Evolutionary conservation across 2,329 filamentous ascomycete genomes (phyloP).

Genomic region (Arthrobotrys entomopaga): DNA sequence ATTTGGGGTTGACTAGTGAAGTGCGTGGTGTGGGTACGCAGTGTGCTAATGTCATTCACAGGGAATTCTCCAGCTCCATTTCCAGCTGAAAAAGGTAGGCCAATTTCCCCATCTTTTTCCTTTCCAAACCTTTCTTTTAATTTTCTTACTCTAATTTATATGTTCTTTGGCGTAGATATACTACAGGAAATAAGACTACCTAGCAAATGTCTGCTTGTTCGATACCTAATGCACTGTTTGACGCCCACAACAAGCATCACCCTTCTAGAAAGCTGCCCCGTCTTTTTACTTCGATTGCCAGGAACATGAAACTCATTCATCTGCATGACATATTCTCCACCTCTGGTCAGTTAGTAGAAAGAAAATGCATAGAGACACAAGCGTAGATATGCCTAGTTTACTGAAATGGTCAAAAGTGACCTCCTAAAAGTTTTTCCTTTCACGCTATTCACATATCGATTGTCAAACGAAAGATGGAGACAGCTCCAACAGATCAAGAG

Average conservation of each 20-base stretch:
- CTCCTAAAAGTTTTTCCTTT: not conserved
- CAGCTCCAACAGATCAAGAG: not conserved
- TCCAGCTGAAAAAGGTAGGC: constrained; percentile 95
- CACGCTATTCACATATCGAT: not conserved
- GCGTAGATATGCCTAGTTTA: not conserved
- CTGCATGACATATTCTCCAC: constrained; percentile 4
- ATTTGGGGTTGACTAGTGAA: constrained; percentile 13
- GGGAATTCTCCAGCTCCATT: constrained; percentile 93
- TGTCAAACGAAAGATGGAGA: not conserved
- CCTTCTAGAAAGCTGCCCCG: constrained; percentile 33
- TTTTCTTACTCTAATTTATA: constrained; percentile 32
- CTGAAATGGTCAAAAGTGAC: not conserved
- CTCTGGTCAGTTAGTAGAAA: not conserved
- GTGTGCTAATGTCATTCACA: constrained; percentile 24
- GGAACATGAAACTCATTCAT: constrained; percentile 17
- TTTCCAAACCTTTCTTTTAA: constrained; percentile 1
- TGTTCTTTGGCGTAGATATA: constrained; percentile 61
- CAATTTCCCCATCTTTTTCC: constrained; percentile 29
- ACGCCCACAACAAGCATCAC: constrained; percentile 5
- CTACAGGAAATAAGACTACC: constrained; percentile 61
- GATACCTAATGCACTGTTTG: constrained; percentile 23
- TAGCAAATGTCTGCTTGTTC: not conserved
- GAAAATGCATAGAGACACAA: not conserved
- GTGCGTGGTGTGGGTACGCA: constrained; percentile 63
- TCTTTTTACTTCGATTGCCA: constrained; percentile 17